phyloP scores from a whole-genome alignment of 768 basidiomycete genomes.

The Xerocomellus dryophilus region DNA sequence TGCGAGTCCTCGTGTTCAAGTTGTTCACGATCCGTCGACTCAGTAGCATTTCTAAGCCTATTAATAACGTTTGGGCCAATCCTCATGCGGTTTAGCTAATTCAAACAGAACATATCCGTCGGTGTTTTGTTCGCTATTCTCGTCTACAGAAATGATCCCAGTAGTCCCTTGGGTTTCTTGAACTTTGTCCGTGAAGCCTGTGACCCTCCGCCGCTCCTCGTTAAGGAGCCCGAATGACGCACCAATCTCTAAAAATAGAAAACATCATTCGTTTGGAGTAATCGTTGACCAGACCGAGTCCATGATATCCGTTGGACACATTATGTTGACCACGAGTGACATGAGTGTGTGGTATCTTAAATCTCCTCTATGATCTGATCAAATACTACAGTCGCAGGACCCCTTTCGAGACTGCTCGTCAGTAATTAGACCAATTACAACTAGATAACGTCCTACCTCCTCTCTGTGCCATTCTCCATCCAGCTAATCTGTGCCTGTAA shows the following conservation, averaged over 20 bases:
- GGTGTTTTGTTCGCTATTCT: too few species aligned
- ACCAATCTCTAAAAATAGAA: too few species aligned
- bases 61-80: neutral
- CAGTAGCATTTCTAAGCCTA: neutral
- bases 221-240: neutral
- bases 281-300: too few species aligned
- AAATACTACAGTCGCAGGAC: slow-evolving; percentile 33
- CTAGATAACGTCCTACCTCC: slow-evolving; percentile 10
- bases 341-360: neutral
- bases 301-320: neutral
- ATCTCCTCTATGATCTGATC: slow-evolving; percentile 33
- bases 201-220: too few species aligned
- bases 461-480: slow-evolving; percentile 35
- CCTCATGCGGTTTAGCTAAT: neutral
- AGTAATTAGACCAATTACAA: neutral
- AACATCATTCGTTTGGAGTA: neutral
- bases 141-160: too few species aligned
- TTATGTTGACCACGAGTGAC: neutral
- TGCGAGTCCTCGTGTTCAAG: neutral
- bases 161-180: too few species aligned
- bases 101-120: too few species aligned
- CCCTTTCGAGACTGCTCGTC: slow-evolving; percentile 15
- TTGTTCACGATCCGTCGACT: neutral
- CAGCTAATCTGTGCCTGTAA: slow-evolving; percentile 46
- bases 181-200: too few species aligned